Base-by-base conservation (phyloP, 768 basidiomycete species). In the Podaxis rugospora region DNA sequence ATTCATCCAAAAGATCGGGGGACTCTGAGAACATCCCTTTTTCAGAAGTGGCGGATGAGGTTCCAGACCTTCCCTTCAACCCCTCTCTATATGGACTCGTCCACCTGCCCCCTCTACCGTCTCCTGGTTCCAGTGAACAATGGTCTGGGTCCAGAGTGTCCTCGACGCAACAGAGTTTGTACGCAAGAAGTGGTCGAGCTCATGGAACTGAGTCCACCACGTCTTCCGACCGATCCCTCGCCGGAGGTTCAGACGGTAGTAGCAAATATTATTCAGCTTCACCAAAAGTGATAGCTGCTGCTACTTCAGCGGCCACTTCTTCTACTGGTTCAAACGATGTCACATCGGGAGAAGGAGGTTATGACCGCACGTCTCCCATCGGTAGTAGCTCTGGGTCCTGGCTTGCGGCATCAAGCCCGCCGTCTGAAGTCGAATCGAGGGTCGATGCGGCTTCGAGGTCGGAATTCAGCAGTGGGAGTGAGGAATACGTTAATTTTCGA, bases 401-500 rank as follows among this genome's bases (percentile, higher is more conserved):
- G 23, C 21, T 7, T 4, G 18, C 37, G n/a, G 23, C 32, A 5
- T 49, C 56, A 16, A 49, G 32, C 21, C 14, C 21, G 16, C 9
- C 47, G n/a, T 23, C 57, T 2, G 18, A n/a, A n/a, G 13, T 37
- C 35, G 57, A n/a, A 5, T 23, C 36, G 11, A 14, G 21, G 23
- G 36, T 5, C 6, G 57, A 55, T 35, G 32, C 28, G 13, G 28
- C 2, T 47, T 23, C 63, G 3, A 39, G 39, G 16, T 70, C 67
- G 13, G 72, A 73, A 27, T 69, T 13, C 18, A 46, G 56, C n/a
- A 37, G 56, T 32, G 32, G 21, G 3, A 27, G 36, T 14, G 47
- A 70, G n/a, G 66, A 70, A 14, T 73, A 80, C 47, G 71, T 88
- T 51, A 86, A 86, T 0, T 74, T 86, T 63, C 75, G 87, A n/a